Evolutionary conservation across 768 basidiomycete species (phyloP).

Genomic region (Podaxis sp.): DNA sequence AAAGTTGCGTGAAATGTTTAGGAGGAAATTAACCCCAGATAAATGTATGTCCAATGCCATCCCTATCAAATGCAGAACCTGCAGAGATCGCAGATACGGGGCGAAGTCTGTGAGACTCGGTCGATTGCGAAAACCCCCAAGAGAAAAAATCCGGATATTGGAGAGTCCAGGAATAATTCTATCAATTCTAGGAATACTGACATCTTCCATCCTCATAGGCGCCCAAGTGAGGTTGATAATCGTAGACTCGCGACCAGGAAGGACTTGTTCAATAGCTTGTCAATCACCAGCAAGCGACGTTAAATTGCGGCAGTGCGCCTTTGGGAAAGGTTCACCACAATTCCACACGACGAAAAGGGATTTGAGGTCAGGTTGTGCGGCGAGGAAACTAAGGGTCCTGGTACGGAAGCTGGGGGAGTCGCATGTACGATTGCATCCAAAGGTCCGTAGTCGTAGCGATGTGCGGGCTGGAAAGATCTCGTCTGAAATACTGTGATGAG

Average conservation of each 20-base stretch:
- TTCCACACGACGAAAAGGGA: neutral
- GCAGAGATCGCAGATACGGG: neutral
- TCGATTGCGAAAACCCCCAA: neutral
- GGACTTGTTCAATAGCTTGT: neutral
- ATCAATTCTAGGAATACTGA: neutral
- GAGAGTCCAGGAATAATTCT: neutral
- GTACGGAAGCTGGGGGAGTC: neutral
- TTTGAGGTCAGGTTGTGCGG: neutral
- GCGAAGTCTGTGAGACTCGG: neutral
- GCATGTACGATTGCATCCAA: neutral
- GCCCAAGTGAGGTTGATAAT: neutral
- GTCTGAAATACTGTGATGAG: neutral
- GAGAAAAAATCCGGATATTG: neutral
- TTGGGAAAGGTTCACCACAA: neutral
- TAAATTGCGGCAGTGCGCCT: neutral
- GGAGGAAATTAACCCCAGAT: neutral
- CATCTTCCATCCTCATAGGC: neutral
- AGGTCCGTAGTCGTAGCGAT: neutral
- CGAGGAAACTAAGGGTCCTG: neutral
- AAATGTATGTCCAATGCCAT: neutral
- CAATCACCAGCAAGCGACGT: neutral
- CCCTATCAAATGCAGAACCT: neutral
- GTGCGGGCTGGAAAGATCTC: neutral
- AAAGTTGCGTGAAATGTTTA: neutral
- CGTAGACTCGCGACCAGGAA: neutral